These are phyloP conservation scores for Metschnikowia cerradonensis DNA, from an alignment of 805 yeast genomes.

Conservation along the genomic window DNA sequence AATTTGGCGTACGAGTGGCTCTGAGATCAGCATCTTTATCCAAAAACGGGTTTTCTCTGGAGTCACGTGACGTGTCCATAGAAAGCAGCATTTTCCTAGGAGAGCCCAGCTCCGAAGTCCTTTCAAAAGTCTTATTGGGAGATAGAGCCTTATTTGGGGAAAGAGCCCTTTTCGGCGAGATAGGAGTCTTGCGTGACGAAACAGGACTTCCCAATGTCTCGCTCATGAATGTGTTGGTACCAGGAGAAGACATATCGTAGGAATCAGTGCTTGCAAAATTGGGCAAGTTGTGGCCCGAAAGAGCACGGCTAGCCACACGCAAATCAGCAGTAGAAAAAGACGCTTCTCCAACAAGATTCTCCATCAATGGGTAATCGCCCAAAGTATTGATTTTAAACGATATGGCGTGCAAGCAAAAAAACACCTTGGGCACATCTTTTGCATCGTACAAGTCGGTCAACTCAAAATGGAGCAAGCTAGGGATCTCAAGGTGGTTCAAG, in stretches of 20 bases:
- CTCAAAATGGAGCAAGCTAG: conserved; percentile 86
- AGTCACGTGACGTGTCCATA: neutral
- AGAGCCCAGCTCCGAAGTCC: too few species aligned
- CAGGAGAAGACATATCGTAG: conserved; percentile 19
- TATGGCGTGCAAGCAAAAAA: conserved; percentile 87
- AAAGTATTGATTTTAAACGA: conserved; percentile 65
- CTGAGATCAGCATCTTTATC: neutral
- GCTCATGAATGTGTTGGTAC: conserved; percentile 17
- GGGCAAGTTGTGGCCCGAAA: conserved; percentile 67
- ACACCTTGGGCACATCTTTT: conserved; percentile 88
- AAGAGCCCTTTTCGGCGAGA: neutral
- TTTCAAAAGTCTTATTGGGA: too few species aligned
- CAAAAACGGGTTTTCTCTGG: neutral
- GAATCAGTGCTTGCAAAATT: conserved; percentile 54
- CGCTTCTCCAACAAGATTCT: conserved; percentile 56
- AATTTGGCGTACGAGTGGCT: conserved; percentile 1
- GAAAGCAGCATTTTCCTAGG: neutral
- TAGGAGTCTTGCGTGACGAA: neutral
- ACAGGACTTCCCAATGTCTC: conserved; percentile 11
- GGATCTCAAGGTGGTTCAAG: conserved; percentile 66
- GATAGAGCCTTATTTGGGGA: neutral
- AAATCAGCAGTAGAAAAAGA: conserved; percentile 69
- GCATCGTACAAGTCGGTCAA: conserved; percentile 89
- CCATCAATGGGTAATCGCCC: conserved; percentile 56
- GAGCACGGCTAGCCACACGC: conserved; percentile 61